phyloP scores from a whole-genome alignment of 768 basidiomycete genomes.

The Scleroderma bovista region DNA sequence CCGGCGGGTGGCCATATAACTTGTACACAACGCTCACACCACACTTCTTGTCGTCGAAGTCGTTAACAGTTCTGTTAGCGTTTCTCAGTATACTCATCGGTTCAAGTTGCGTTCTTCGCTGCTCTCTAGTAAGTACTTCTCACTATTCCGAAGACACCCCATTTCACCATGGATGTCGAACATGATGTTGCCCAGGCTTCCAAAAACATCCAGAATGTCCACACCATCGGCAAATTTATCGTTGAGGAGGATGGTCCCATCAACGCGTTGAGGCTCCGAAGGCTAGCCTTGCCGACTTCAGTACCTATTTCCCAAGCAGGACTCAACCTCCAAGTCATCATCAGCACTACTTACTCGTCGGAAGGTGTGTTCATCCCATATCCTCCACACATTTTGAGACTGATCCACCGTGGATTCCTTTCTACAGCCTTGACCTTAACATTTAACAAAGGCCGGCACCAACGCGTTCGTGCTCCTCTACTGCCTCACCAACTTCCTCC shows the following conservation, averaged over 20 bases:
- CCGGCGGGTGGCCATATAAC: too few relatives aligned
- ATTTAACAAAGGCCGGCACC: too few relatives aligned
- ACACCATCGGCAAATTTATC: conserved; percentile 41
- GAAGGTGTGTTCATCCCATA: conserved; percentile 52
- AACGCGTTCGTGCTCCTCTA: conserved; percentile 80
- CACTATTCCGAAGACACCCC: conserved; percentile 88
- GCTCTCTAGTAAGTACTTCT: conserved; percentile 92
- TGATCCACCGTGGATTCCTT: too few relatives aligned
- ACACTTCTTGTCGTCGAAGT: too few relatives aligned
- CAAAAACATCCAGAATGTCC: conserved; percentile 64
- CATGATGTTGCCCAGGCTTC: conserved; percentile 71
- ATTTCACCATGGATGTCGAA: conserved; percentile 89
- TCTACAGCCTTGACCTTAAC: too few relatives aligned
- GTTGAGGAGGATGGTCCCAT: conserved; percentile 53
- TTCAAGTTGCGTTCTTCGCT: conserved; percentile 75
- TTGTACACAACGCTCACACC: too few relatives aligned
- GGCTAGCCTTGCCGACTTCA: conserved; percentile 66
- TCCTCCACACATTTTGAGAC: neutral
- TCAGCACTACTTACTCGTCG: conserved; percentile 81
- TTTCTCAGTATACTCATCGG: conserved; percentile 87
- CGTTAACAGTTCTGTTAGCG: too few relatives aligned
- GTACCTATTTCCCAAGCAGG: conserved; percentile 61
- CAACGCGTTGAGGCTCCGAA: conserved; percentile 65
- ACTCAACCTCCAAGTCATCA: conserved; percentile 74
- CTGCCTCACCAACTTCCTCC: too few relatives aligned